These are phyloP conservation scores for Catunica adiposa DNA, from an alignment of 2,329 filamentous ascomycete genomes.

Conservation along the genomic window DNA sequence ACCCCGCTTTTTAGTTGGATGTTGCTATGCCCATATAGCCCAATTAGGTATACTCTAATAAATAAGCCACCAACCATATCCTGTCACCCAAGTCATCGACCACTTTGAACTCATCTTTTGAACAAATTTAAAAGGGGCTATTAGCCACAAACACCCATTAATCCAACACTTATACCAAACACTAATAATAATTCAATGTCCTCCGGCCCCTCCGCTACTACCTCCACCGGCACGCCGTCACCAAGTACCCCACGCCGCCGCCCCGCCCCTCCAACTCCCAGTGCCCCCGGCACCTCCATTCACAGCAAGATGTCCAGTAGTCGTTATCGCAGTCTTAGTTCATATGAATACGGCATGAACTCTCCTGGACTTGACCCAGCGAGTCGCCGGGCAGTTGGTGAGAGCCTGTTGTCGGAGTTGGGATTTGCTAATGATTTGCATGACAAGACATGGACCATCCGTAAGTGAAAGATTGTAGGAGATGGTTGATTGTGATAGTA, in stretches of 20 bases:
- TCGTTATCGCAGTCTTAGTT: too few species aligned
- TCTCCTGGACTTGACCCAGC: conserved; percentile 7
- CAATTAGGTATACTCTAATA: background rate
- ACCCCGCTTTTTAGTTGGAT: background rate
- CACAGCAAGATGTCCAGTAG: background rate
- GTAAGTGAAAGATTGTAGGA: background rate
- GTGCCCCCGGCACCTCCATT: background rate
- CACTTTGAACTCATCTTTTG: too few species aligned
- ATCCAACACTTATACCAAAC: too few species aligned
- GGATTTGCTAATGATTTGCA: background rate
- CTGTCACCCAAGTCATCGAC: too few species aligned
- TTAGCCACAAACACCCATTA: background rate
- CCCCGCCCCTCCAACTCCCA: background rate
- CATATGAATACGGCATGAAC: conserved; percentile 2
- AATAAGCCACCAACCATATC: background rate
- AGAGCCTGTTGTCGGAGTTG: conserved; percentile 1
- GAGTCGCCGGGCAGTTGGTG: background rate
- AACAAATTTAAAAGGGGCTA: background rate
- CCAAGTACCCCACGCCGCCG: background rate
- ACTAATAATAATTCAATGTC: too few species aligned
- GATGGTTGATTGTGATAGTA: background rate
- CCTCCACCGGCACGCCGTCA: background rate
- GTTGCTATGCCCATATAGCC: background rate
- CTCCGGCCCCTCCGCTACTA: background rate
- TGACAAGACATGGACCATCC: conserved; percentile 4